Conservation (phyloP, 2,329 filamentous ascomycete genomes). For the Paecilomyces sp. region DNA sequence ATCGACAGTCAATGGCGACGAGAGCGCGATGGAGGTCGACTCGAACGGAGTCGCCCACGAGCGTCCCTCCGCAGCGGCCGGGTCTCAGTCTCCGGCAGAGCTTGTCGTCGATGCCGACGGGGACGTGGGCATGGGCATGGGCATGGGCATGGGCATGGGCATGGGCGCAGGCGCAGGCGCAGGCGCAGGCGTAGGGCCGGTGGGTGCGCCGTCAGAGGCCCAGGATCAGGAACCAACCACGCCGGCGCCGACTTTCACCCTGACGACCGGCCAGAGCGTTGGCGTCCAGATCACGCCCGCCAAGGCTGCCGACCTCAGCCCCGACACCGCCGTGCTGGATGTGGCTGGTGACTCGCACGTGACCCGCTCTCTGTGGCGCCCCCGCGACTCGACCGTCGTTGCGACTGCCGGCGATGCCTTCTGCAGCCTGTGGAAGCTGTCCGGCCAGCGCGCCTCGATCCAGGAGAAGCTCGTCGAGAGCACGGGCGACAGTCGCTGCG, state of each 20-base stretch:
- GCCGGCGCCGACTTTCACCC: slow-evolving; percentile 26
- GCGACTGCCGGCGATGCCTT: slow-evolving; percentile 37
- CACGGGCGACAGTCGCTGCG: slow-evolving; percentile 24
- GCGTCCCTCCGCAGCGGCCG: slow-evolving; percentile 14
- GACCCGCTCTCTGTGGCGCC: slow-evolving; percentile 37
- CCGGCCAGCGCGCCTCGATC: slow-evolving; percentile 13
- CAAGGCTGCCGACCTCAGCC: slow-evolving; percentile 40
- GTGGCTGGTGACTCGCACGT: slow-evolving; percentile 31
- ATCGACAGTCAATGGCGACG: slow-evolving; percentile 21
- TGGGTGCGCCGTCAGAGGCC: slow-evolving; percentile 12
- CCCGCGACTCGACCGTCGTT: slow-evolving; percentile 35
- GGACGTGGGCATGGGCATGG: slow-evolving; percentile 34
- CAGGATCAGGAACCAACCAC: slow-evolving; percentile 22
- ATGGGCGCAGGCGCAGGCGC: slow-evolving; percentile 36
- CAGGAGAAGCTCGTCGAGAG: slow-evolving; percentile 30
- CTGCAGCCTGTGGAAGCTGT: slow-evolving; percentile 39
- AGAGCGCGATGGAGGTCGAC: slow-evolving; percentile 34
- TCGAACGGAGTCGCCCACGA: slow-evolving; percentile 25
- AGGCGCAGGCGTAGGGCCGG: slow-evolving; percentile 30
- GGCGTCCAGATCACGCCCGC: slow-evolving; percentile 42
- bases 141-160: too few species aligned
- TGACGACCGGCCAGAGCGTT: slow-evolving; percentile 38
- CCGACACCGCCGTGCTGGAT: slow-evolving; percentile 37
- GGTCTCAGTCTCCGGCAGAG: slow-evolving; percentile 16
- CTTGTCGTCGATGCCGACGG: slow-evolving; percentile 34